Conservation (phyloP, 2,329 filamentous ascomycete species). For the Penicillium decumbens region DNA sequence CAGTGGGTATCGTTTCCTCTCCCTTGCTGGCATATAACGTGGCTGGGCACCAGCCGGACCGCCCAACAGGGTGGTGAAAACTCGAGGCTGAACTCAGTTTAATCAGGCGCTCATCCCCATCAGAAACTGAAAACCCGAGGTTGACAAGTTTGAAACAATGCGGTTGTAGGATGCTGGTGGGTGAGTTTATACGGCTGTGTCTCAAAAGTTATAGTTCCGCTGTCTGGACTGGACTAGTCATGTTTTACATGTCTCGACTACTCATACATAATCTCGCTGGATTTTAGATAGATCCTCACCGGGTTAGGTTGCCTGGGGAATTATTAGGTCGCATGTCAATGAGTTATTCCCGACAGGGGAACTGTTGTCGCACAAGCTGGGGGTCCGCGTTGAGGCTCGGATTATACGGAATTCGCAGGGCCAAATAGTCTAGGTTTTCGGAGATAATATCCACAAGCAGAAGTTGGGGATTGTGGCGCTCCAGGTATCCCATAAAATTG, state of each 20-base stretch:
- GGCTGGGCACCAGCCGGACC: constrained; percentile 14
- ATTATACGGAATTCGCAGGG: not conserved
- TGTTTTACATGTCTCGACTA: not conserved
- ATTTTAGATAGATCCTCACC: too few relatives aligned
- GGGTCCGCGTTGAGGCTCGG: too few relatives aligned
- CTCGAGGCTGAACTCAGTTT: constrained; percentile 8
- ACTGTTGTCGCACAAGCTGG: too few relatives aligned
- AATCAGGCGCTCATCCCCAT: not conserved
- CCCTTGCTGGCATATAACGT: constrained; percentile 19
- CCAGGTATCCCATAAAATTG: not conserved
- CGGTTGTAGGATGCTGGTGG: too few relatives aligned
- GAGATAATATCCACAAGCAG: not conserved
- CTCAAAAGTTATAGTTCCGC: not conserved
- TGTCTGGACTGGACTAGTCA: not conserved
- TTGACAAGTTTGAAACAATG: not conserved
- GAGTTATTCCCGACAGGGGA: not conserved
- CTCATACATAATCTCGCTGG: too few relatives aligned
- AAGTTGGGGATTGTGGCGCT: not conserved
- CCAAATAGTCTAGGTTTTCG: not conserved
- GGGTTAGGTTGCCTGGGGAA: not conserved
- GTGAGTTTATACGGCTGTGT: not conserved
- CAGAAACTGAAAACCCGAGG: not conserved
- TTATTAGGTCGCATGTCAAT: not conserved
- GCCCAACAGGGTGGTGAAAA: constrained; percentile 11
- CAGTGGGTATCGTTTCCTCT: not conserved